Conservation (phyloP, 2,329 filamentous ascomycete species). For the Colletotrichum incanum region DNA sequence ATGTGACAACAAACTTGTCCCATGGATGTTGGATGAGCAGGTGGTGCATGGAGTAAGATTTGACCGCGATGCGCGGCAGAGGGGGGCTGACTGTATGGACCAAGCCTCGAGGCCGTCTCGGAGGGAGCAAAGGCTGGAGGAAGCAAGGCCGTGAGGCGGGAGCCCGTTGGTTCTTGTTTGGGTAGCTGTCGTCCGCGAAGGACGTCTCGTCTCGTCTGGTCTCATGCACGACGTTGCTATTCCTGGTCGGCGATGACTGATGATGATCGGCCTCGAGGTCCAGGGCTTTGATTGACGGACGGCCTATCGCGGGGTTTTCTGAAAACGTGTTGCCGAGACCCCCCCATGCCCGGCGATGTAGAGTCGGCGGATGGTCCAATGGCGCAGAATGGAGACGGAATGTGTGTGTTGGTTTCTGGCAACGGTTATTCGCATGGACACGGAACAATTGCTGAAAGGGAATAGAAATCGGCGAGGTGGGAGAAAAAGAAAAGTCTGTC, state of each 20-base stretch:
- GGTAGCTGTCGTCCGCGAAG: slow-evolving; percentile 23
- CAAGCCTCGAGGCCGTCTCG: slow-evolving; percentile 24
- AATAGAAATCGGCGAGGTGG: not conserved
- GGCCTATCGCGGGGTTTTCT: slow-evolving; percentile 21
- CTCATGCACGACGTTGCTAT: slow-evolving; percentile 37
- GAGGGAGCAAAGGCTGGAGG: slow-evolving; percentile 15
- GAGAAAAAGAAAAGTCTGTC: not conserved
- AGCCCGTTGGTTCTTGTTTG: slow-evolving; percentile 35
- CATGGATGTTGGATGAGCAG: not conserved
- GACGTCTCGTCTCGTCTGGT: slow-evolving; percentile 21
- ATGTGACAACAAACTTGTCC: not conserved
- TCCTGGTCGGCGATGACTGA: slow-evolving; percentile 31
- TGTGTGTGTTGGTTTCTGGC: not conserved
- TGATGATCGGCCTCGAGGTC: not conserved
- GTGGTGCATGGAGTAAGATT: slow-evolving; percentile 12
- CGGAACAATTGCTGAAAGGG: not conserved
- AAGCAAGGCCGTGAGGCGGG: slow-evolving; percentile 21
- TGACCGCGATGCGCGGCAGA: slow-evolving; percentile 3
- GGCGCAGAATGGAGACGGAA: not conserved
- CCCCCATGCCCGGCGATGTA: not conserved
- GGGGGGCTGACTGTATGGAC: slow-evolving; percentile 16
- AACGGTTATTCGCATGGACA: too few species aligned
- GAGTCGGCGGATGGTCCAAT: slow-evolving; percentile 15
- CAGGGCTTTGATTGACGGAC: slow-evolving; percentile 10
- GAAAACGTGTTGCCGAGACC: slow-evolving; percentile 10